phyloP scores from a whole-genome alignment of 306 rosid species.

The Vigna reflexopilosa region DNA sequence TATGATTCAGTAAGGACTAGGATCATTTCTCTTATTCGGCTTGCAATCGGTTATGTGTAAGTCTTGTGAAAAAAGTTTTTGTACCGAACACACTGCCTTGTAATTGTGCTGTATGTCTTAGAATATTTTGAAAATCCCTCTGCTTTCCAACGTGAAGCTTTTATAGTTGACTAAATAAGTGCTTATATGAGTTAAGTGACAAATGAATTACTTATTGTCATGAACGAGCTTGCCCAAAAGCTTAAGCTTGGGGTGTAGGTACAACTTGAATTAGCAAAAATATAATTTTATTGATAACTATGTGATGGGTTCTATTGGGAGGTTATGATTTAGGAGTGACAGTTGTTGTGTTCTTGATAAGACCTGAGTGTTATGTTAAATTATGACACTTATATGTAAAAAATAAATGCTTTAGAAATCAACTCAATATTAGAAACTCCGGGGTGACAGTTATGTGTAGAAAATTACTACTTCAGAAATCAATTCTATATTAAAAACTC shows the following conservation, averaged over 20 bases:
- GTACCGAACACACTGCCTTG: conserved; percentile 15
- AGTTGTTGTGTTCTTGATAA: not conserved
- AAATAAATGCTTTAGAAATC: too few species aligned
- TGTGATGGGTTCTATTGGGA: not conserved
- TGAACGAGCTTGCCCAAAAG: conserved; percentile 23
- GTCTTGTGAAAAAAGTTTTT: conserved; percentile 44
- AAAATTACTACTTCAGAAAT: too few species aligned
- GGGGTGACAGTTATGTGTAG: too few species aligned
- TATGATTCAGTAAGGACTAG: conserved; percentile 92
- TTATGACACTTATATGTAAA: too few species aligned
- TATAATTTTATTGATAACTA: too few species aligned
- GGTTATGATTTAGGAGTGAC: not conserved
- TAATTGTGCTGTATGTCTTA: conserved; percentile 28
- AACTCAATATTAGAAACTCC: too few species aligned
- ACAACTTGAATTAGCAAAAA: too few species aligned
- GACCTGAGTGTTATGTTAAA: too few species aligned
- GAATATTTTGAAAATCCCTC: not conserved
- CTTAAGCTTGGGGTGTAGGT: conserved; percentile 1
- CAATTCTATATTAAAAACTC: too few species aligned
- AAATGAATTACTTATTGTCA: not conserved
- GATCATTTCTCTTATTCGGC: conserved; percentile 78
- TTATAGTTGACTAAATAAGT: conserved; percentile 9
- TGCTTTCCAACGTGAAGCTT: conserved; percentile 30
- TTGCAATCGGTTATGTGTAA: conserved; percentile 78
- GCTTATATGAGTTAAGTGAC: conserved; percentile 27